Evolutionary conservation across 768 basidiomycete genomes (phyloP).

Genomic region (Russula olivacea): DNA sequence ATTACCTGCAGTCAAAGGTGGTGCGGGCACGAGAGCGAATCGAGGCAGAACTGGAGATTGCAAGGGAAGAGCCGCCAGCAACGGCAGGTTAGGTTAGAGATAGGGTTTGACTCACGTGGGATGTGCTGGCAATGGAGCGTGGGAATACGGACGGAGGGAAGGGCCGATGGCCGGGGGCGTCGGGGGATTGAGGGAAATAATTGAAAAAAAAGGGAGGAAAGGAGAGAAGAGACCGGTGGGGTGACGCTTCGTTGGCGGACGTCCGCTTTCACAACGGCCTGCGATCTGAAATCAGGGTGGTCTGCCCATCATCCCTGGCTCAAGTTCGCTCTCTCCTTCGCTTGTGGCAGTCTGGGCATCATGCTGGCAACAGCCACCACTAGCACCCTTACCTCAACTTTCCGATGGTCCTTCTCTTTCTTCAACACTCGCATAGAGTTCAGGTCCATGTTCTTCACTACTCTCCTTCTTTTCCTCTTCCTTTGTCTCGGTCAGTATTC

Average conservation of each 20-base stretch:
- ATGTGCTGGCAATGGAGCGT: background rate
- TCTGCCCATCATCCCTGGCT: background rate
- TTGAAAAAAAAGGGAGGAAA: background rate
- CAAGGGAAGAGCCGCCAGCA: constrained; percentile 24
- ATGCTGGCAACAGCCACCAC: constrained; percentile 17
- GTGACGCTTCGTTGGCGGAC: constrained; percentile 15
- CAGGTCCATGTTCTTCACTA: constrained; percentile 62
- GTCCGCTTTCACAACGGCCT: constrained; percentile 17
- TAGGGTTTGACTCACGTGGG: background rate
- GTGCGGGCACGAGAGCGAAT: constrained; percentile 89
- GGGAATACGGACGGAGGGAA: background rate
- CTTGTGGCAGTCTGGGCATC: constrained; percentile 11
- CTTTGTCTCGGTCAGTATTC: constrained; percentile 62
- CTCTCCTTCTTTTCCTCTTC: constrained; percentile 62
- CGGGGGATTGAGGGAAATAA: background rate
- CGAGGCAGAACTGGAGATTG: constrained; percentile 66
- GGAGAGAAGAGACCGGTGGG: background rate
- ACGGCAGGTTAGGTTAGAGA: constrained; percentile 5
- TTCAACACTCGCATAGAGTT: constrained; percentile 56
- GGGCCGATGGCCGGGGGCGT: background rate
- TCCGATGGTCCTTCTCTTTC: constrained; percentile 40
- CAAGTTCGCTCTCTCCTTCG: constrained; percentile 15
- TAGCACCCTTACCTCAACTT: constrained; percentile 30
- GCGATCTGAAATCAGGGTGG: constrained; percentile 7
- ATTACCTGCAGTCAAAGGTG: constrained; percentile 97